Base-by-base conservation (phyloP, 805 yeast genomes). In the Candida nemodendra region DNA sequence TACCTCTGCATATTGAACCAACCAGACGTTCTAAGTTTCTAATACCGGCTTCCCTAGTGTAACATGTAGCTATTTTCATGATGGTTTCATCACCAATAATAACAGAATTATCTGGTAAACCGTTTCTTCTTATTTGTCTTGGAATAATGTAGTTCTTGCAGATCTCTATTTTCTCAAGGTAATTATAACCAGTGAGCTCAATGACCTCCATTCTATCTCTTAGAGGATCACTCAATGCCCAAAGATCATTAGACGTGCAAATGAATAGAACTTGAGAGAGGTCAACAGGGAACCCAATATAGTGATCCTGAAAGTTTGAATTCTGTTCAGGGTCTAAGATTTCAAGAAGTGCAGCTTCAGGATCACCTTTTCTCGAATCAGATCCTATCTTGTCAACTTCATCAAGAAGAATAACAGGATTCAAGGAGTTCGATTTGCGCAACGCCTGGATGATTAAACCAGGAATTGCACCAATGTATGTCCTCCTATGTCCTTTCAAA, bases 321-420 rank as follows among this genome's bases (percentile, higher is more conserved):
- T 88, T 88, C 56, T 88, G 96, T 57, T 88, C 96, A 0, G 96
- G 96, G 54, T 88, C 96, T 43, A 88, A 69, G 1, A 88, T 90
- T 59, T 88, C 96, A 42, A 88, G 69, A 50, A 88, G 68, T 0
- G 95, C 96, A 24, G 95, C 95, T 13, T 89, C 82, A 1, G 96
- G 95, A 53, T 88, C 95, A 8, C 96, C 96, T 50, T 50, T 53
- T 14, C 54, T 37, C 5, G 49, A 45, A 11, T 42, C 48, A 9
- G 56, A 45, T 1, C 60, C 57, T 18, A 57, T 50, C 58, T 88
- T 88, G 61, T 88, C 96, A 43, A 88, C 80, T 58, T 88, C 96
- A 61, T 88, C 96, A 34, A 88, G 65, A 34, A 88, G 66, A 39
- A 88, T 81, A 14, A 88, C 85, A 0, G 95, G 95, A 51, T 85